These are phyloP conservation scores for Coemansia sp. DNA, from an alignment of 192 early-diverging fungal genomes.

Conservation along the genomic window DNA sequence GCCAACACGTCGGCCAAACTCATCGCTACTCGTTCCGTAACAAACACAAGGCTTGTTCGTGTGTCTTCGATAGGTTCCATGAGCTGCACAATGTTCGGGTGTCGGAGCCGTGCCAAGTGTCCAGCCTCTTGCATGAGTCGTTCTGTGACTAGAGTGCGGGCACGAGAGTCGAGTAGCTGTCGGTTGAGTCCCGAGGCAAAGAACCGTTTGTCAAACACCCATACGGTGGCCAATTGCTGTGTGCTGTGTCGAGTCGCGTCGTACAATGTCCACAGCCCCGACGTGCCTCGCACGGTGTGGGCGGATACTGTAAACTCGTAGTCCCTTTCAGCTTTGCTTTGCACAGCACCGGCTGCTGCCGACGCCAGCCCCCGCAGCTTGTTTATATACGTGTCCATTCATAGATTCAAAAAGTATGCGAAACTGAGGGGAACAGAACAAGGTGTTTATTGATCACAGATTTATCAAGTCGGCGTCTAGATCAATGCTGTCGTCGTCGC, in stretches of 20 bases:
- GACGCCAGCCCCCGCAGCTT: conserved; percentile 50
- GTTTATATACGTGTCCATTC: conserved; percentile 48
- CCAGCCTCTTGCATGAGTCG: conserved; percentile 65
- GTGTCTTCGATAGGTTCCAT: conserved; percentile 73
- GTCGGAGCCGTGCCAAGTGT: conserved; percentile 70
- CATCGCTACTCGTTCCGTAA: conserved; percentile 69
- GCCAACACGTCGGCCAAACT: conserved; percentile 64
- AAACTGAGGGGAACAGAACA: neutral
- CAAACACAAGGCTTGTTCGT: conserved; percentile 66
- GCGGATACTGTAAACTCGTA: conserved; percentile 26
- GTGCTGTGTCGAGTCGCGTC: conserved; percentile 60
- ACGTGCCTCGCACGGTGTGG: conserved; percentile 5
- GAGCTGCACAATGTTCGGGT: conserved; percentile 75
- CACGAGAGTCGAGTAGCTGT: conserved; percentile 41
- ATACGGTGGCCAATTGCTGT: conserved; percentile 61
- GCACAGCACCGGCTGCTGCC: conserved; percentile 44
- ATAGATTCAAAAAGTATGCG: neutral
- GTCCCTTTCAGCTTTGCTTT: conserved; percentile 45
- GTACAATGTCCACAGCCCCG: conserved; percentile 76
- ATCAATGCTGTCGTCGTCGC: conserved; percentile 30
- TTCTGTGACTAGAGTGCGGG: conserved; percentile 58
- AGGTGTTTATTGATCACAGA: conserved; percentile 5
- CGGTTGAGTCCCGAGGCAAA: conserved; percentile 58
- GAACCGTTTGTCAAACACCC: conserved; percentile 72
- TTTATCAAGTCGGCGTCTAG: conserved; percentile 33